phyloP scores from a whole-genome alignment of 306 rosid genomes.

The Elaeagnus macrophylla region DNA sequence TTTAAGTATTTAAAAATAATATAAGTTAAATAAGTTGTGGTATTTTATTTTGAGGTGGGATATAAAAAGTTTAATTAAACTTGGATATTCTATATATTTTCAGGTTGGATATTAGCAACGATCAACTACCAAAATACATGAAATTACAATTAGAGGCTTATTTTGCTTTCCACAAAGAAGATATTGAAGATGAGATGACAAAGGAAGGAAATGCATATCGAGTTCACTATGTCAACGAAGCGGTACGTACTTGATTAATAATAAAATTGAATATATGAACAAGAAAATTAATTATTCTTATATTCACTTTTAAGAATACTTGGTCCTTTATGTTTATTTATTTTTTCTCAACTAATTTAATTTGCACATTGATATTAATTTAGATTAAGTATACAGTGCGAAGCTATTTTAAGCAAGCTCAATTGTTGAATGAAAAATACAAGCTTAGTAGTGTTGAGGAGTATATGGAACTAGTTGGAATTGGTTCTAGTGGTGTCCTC shows the following conservation, averaged over 20 bases:
- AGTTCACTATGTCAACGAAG: slow-evolving; percentile 16
- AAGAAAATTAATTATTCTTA: no score
- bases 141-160: not conserved
- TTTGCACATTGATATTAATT: no score
- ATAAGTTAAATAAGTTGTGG: no score
- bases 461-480: no score
- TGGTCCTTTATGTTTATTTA: no score
- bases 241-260: not conserved
- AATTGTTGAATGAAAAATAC: slow-evolving; percentile 23
- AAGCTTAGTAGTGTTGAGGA: no score
- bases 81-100: not conserved
- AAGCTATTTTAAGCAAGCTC: slow-evolving; percentile 27
- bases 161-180: slow-evolving; percentile 16
- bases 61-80: not conserved
- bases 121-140: slow-evolving; percentile 12
- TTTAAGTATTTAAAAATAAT: not conserved
- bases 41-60: no score
- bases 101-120: slow-evolving; percentile 27
- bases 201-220: slow-evolving; percentile 15
- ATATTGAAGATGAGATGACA: slow-evolving; percentile 16
- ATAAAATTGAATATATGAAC: no score
- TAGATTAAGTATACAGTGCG: not conserved
- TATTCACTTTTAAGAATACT: no score
- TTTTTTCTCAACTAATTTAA: no score
- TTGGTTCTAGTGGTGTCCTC: no score